Base-by-base conservation (phyloP, 1,284 basidiomycete species). In the Apiotrichum laibachii region DNA sequence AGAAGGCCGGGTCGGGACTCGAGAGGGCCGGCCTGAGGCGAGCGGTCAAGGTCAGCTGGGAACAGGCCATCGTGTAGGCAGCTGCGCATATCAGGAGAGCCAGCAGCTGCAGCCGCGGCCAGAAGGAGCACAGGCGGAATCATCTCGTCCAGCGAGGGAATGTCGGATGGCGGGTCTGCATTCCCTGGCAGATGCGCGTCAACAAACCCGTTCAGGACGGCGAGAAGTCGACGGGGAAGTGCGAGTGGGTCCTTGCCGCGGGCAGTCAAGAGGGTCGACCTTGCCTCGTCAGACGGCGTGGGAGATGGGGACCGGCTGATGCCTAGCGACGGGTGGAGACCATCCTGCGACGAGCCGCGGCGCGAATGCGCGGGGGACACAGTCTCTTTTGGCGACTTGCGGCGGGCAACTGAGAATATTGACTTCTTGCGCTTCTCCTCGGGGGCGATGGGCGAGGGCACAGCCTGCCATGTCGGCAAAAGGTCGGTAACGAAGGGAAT, bases 41-140 rank as follows among this genome's bases (percentile, higher is more conserved):
- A 84, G 34, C 93, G 85, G 73, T 96, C 92, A 12, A 95, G 70
- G 65, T 88, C 84, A 0, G 83, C 75, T 0, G 92, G 91, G 9
- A 92, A 75, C 11, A 95, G 77, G 80, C 83, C 83, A 43, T 85
- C 82, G 53, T 85, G 82, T 60, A 91, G 75, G 35, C 84, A 81
- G 37, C 73, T 62, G 54, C 85, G 81, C 22, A 84, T 83, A 1
- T 77, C 77, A 54, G 85, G 83, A 62, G 88, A 86, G 2, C 82
- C 86, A 22, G 81, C 73, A 64, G 86, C 88, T 26, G 90, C 75
- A 59, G 87, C 84, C 2, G 85, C 84, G 49, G 93, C 76, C 22
- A 95, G 82, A 13, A 91, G 78, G 13, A 88, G 81, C 15, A 93
- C 79, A 1, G 92, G 92, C 2, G 85, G 81, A 26, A 92, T 77